These are phyloP conservation scores for Arthroderma sp. DNA, from an alignment of 2,329 filamentous ascomycete genomes.

Conservation along the genomic window DNA sequence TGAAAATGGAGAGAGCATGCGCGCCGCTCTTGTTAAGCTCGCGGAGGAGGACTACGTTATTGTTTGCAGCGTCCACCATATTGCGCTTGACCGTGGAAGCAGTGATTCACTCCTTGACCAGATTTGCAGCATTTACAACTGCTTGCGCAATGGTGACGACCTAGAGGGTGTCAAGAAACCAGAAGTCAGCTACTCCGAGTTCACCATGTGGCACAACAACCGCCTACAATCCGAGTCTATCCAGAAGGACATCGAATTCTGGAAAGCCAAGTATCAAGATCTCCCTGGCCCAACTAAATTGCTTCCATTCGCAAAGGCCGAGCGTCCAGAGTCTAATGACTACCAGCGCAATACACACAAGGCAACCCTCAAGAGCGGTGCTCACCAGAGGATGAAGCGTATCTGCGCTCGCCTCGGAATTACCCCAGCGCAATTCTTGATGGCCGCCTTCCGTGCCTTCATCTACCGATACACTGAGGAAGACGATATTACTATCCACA, in stretches of 20 bases:
- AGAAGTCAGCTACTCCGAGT: constrained; percentile 13
- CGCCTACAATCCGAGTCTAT: constrained; percentile 9
- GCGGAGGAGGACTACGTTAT: constrained; percentile 11
- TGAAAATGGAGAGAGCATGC: constrained; percentile 14
- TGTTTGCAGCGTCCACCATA: constrained; percentile 14
- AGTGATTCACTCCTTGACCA: constrained; percentile 12
- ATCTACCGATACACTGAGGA: constrained; percentile 14
- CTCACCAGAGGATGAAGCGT: constrained; percentile 17
- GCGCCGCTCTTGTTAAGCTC: constrained; percentile 12
- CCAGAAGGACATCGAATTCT: constrained; percentile 10
- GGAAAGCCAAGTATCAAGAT: constrained; percentile 9
- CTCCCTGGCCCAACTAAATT: constrained; percentile 7
- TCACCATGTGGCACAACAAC: constrained; percentile 15
- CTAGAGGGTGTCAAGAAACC: constrained; percentile 9
- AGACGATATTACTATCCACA: constrained; percentile 13
- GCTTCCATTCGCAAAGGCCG: constrained; percentile 10
- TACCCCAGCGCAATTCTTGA: constrained; percentile 14
- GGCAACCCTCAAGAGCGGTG: constrained; percentile 8
- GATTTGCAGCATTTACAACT: constrained; percentile 12
- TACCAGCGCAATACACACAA: constrained; percentile 9
- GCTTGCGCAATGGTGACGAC: constrained; percentile 9
- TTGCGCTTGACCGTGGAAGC: constrained; percentile 14
- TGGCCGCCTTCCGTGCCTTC: constrained; percentile 14
- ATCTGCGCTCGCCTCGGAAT: constrained; percentile 14
- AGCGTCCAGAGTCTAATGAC: constrained; percentile 7